Conservation (phyloP, 192 early-diverging fungal genomes). For the Backusella luteola region DNA sequence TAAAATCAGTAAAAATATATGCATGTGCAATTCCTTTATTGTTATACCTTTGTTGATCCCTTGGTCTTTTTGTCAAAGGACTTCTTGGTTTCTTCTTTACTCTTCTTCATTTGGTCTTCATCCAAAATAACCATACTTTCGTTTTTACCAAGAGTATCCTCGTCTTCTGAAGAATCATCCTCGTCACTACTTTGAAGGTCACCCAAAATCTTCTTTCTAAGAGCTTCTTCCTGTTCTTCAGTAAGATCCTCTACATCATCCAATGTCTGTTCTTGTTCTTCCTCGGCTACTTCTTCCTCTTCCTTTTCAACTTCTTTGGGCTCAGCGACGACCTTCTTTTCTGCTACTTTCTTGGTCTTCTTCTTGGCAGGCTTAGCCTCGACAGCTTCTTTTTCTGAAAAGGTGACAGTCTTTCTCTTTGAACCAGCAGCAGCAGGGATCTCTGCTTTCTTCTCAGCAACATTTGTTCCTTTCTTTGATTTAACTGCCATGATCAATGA, state of each 20-base stretch:
- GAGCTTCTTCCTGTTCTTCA: slow-evolving; percentile 42
- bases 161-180: slow-evolving; percentile 31
- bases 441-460: not conserved
- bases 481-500: slow-evolving; percentile 4
- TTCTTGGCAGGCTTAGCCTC: slow-evolving; percentile 9
- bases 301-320: slow-evolving; percentile 24
- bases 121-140: slow-evolving; percentile 19
- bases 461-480: not conserved
- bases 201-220: slow-evolving; percentile 43
- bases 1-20: not conserved
- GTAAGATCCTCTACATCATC: slow-evolving; percentile 28
- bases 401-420: slow-evolving; percentile 15
- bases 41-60: not conserved
- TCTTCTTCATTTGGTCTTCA: slow-evolving; percentile 21
- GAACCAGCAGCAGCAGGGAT: not conserved
- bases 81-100: slow-evolving; percentile 35
- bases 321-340: slow-evolving; percentile 9
- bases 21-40: not conserved
- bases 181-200: slow-evolving; percentile 26
- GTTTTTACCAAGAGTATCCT: slow-evolving; percentile 18
- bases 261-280: slow-evolving; percentile 24
- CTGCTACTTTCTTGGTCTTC: slow-evolving; percentile 31
- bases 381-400: not conserved
- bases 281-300: slow-evolving; percentile 29
- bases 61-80: slow-evolving; percentile 26